phyloP scores from a whole-genome alignment of 345 rosid genomes.

The Geranium brycei region DNA sequence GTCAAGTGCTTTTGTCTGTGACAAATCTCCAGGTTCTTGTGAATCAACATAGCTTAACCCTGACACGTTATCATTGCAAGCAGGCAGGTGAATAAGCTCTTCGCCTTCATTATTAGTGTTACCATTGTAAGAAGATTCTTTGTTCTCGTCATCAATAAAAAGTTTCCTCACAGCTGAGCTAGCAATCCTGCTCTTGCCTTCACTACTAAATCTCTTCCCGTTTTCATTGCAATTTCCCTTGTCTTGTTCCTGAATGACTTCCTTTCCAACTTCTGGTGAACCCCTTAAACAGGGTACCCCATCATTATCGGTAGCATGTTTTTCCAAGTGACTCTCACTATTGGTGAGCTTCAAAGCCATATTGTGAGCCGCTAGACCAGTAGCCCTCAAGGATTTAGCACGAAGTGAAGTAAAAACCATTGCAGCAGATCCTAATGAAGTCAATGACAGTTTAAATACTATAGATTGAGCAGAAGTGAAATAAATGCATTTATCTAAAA shows the following conservation, averaged over 20 bases:
- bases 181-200: slow-evolving; percentile 20
- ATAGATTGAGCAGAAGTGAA: background rate
- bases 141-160: slow-evolving; percentile 30
- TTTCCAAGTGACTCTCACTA: background rate
- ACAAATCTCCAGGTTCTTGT: slow-evolving; percentile 76
- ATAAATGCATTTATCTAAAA: background rate
- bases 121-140: slow-evolving; percentile 8
- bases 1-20: slow-evolving; percentile 62
- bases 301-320: background rate
- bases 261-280: background rate
- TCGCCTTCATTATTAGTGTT: slow-evolving; percentile 16
- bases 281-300: background rate
- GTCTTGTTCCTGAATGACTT: slow-evolving; percentile 10
- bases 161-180: slow-evolving; percentile 49
- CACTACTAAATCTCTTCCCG: slow-evolving; percentile 15
- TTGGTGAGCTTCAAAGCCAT: background rate
- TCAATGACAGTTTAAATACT: background rate
- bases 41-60: slow-evolving; percentile 71
- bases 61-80: slow-evolving; percentile 20
- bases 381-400: background rate
- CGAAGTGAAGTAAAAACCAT: background rate
- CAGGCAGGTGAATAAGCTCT: slow-evolving; percentile 18
- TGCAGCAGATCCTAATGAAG: background rate
- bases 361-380: background rate
- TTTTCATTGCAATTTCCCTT: slow-evolving; percentile 13